Conservation (phyloP, 345 rosid genomes). For the Moringa oleifera region DNA sequence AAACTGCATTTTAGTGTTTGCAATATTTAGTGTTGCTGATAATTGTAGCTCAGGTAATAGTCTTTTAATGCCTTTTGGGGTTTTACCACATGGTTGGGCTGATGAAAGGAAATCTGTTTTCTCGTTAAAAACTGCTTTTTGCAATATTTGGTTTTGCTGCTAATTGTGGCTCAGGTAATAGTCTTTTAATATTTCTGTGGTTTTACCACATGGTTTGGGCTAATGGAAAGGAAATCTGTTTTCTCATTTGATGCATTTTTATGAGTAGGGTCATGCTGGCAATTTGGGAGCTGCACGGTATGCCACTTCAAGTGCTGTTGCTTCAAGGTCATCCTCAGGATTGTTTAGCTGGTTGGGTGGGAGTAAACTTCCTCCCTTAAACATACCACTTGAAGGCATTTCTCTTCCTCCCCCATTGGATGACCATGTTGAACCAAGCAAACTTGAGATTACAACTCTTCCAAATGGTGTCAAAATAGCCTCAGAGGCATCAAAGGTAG, state of each 20-base stretch:
- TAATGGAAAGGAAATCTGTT: neutral
- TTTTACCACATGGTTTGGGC: neutral
- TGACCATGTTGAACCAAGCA: slow-evolving; percentile 64
- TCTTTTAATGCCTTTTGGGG: too few species aligned
- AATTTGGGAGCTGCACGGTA: slow-evolving; percentile 33
- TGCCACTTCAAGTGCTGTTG: slow-evolving; percentile 60
- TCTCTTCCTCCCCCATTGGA: slow-evolving; percentile 50
- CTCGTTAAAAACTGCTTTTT: too few species aligned
- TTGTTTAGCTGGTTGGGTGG: slow-evolving; percentile 68
- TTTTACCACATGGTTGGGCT: too few species aligned
- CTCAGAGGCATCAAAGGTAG: slow-evolving; percentile 58
- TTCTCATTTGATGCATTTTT: neutral
- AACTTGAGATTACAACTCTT: slow-evolving; percentile 49
- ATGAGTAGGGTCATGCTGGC: slow-evolving; percentile 40
- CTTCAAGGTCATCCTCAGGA: slow-evolving; percentile 42
- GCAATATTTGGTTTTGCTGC: too few species aligned
- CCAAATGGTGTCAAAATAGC: slow-evolving; percentile 72
- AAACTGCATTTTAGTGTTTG: too few species aligned
- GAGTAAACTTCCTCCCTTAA: slow-evolving; percentile 46
- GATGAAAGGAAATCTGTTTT: too few species aligned
- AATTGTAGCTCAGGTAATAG: too few species aligned
- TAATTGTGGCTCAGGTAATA: too few species aligned
- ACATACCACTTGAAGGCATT: slow-evolving; percentile 52
- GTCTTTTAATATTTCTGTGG: neutral
- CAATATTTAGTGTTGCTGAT: too few species aligned